Base-by-base conservation (phyloP, 1,284 basidiomycete species). In the Laetiporus sulphureus region DNA sequence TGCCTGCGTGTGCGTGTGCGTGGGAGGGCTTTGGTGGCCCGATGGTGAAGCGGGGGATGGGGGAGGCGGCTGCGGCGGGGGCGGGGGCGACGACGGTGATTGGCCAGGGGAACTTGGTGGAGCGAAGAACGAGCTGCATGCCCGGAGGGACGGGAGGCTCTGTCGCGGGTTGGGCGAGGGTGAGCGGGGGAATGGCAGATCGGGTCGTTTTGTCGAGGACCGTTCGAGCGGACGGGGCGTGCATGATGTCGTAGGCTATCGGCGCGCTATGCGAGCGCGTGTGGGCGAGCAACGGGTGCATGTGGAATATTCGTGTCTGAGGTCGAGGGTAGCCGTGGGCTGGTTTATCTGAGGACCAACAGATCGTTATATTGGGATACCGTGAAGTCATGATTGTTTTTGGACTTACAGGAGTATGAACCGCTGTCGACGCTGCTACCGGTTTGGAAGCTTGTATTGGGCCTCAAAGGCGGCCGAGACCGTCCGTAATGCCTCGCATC, bases 211-310 rank as follows among this genome's bases (percentile, higher is more conserved):
- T 68, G 48, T 81, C 75, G 21, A 80, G 63, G 36, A 83, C 67
- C 13, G 74, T 76, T 32, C 68, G 67, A 12, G 74, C 67, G 6
- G 77, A 76, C 1, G 81, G 81, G 0, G 76, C 68, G 49, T 68
- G 77, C 1, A 63, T 64, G 10, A 79, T 61, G 54, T 84, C 78
- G 60, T 79, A 83, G 24, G 71, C 71, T 45, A 83, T 73, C 32
- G 76, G 76, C 1, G 78, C 71, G 45, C 65, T 71, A 50, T 73
- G 73, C 19, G 72, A 62, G 41, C 68, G 69, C 24, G 69, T 72
- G 46, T 71, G 66, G 4, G 77, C 75, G 38, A 83, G 69, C 1
- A 83, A 59, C 5, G 80, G 77, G 52, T 82, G 77, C 71, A 82
- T 75, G 55, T 77, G 68, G 22, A 77, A 53, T n/a, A 58, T 64